phyloP scores from a whole-genome alignment of 2,329 filamentous ascomycete genomes.

The Cladosporium austrohemisphaericum region DNA sequence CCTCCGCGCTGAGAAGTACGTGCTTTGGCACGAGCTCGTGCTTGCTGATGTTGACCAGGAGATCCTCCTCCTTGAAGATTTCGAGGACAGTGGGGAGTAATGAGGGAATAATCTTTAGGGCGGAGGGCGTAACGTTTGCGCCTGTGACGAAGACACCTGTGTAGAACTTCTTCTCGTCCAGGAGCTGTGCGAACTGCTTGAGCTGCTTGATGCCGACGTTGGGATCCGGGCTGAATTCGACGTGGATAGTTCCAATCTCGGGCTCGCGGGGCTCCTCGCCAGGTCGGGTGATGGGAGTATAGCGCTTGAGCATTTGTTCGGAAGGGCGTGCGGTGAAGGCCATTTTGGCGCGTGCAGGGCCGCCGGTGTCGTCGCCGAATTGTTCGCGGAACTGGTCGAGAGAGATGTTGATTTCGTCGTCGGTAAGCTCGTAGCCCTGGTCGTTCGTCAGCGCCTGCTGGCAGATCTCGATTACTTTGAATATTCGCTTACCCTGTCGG shows the following conservation, averaged over 20 bases:
- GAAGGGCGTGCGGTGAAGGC: conserved; percentile 84
- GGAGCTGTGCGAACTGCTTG: conserved; percentile 80
- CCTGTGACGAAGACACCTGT: conserved; percentile 88
- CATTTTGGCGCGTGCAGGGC: conserved; percentile 76
- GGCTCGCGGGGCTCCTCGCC: conserved; percentile 52
- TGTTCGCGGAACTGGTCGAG: conserved; percentile 74
- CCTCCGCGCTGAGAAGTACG: conserved; percentile 81
- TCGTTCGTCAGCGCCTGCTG: conserved; percentile 8
- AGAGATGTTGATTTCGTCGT: conserved; percentile 82
- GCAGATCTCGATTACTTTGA: conserved; percentile 52
- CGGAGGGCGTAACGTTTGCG: conserved; percentile 76
- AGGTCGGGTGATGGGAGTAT: conserved; percentile 65
- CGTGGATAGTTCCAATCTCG: conserved; percentile 82
- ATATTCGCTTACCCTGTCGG: conserved; percentile 56
- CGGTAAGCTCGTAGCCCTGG: conserved; percentile 88
- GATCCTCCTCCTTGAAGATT: conserved; percentile 91
- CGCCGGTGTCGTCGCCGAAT: conserved; percentile 69
- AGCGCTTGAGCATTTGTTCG: conserved; percentile 77
- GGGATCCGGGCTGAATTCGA: conserved; percentile 82
- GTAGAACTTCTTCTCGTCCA: conserved; percentile 75
- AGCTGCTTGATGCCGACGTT: conserved; percentile 88
- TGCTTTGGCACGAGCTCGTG: conserved; percentile 96
- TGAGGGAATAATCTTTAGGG: conserved; percentile 78
- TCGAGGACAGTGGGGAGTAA: conserved; percentile 80
- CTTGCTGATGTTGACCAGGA: conserved; percentile 96